Evolutionary conservation across 345 rosid genomes (phyloP).

Genomic region (Salix udensis): DNA sequence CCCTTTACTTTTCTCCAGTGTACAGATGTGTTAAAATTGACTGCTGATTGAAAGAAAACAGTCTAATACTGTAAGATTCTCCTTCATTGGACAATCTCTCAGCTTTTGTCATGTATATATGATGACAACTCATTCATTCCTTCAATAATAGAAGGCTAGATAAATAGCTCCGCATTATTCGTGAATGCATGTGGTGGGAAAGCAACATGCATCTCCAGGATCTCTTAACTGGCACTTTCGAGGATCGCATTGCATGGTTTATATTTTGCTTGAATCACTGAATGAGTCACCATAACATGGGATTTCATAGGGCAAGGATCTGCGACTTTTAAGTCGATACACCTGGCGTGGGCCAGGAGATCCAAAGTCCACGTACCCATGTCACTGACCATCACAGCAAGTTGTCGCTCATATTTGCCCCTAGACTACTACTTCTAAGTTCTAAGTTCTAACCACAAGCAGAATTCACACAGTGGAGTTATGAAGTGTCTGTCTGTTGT

Average conservation of each 20-base stretch:
- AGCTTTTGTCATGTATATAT: neutral
- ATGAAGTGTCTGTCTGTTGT: no score
- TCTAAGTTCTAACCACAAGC: neutral
- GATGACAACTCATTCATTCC: neutral
- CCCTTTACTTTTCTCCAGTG: neutral
- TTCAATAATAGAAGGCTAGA: no score
- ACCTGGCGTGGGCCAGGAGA: neutral
- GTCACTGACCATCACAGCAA: slow-evolving; percentile 16
- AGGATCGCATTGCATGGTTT: neutral
- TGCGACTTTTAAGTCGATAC: neutral
- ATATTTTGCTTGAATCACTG: neutral
- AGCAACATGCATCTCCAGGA: no score
- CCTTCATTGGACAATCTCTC: neutral
- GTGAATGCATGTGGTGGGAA: neutral
- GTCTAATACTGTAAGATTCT: slow-evolving; percentile 17
- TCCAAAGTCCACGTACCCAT: slow-evolving; percentile 1
- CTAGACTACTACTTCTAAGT: no score
- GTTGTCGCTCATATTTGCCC: slow-evolving; percentile 2
- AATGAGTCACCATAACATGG: no score
- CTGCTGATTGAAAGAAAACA: neutral
- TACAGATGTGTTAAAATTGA: slow-evolving; percentile 3
- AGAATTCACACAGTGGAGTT: neutral
- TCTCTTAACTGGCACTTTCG: neutral
- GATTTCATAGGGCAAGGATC: neutral
- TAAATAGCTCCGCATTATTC: no score